Evolutionary conservation across 352 stramenopile genomes (phyloP), one percentile per base, ranked within the genome.

Genomic region (Stephanocyclus meneghinianus): DNA sequence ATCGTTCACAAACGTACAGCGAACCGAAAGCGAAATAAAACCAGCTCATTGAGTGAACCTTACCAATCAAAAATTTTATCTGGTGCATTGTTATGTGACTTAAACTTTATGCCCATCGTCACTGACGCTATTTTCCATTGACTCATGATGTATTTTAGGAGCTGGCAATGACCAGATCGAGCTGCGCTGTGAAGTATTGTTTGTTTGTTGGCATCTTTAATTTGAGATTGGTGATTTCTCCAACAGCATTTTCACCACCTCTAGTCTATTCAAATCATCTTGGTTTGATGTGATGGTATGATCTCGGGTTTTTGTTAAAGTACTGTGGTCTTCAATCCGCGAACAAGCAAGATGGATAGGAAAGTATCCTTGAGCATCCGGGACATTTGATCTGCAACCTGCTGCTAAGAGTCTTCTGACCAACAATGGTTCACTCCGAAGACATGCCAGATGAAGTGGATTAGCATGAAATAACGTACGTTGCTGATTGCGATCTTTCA

Each of bases 201-300:
- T 74, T 94, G 89, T 32, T 91, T 88, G 51, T 91, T 91, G 5
- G 79, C 87, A 73, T 94, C 87, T 74, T 87, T 90, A 40, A 91
- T 92, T 26, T 0, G 79, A 50, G 13, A 94, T 67, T 2, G 89
- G 86, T 16, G 72, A 76, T 26, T 18, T 78, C 75, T 35, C 83
- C 59, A 29, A 89, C 57, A 64, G 55, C 10, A 84, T 59, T 51
- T 80, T 73, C 0, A 91, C 85, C 42, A 80, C 90, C 44, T 85
- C 55, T 32, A 87, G 65, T 67, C 86, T 67, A 30, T 78, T 72
- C 4, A 47, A n/a, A 63, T 91, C 81, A 65, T 91, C 85, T 57
- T 80, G 59, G 16, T 30, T 48, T 61, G 59, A 15, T 13, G n/a
- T 16, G n/a, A 61, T 71, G 63, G n/a, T n/a, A 7, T 16, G 13